Conservation (phyloP, 129 eudicot species). For the Heracleum sosnowskyi region DNA sequence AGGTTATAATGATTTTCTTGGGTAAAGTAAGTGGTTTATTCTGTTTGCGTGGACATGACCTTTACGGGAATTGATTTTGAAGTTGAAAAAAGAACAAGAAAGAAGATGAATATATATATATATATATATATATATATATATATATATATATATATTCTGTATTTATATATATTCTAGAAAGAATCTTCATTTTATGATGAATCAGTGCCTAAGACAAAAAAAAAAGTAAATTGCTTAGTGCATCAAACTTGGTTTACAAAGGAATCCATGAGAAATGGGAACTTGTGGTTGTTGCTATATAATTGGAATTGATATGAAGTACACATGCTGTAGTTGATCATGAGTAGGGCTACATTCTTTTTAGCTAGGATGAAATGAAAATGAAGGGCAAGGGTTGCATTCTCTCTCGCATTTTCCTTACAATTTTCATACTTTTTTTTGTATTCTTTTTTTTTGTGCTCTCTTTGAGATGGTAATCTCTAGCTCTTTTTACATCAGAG, state of each 20-base stretch:
- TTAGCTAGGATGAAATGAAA: background rate
- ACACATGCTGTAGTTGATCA: background rate
- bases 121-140: too few species aligned
- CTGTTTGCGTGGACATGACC: background rate
- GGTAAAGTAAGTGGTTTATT: background rate
- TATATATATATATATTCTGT: too few species aligned
- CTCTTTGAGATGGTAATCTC: background rate
- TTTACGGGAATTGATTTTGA: background rate
- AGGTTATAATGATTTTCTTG: constrained; percentile 15
- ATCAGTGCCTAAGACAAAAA: background rate
- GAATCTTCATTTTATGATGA: background rate
- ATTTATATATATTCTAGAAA: too few species aligned
- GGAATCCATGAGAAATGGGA: background rate
- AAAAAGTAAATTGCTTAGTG: background rate
- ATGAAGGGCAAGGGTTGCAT: background rate
- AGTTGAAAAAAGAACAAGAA: background rate
- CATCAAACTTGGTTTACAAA: constrained; percentile 1
- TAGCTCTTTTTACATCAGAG: background rate
- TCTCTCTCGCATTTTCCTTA: background rate
- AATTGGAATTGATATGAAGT: background rate
- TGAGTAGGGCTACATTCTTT: background rate
- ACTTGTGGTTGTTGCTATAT: background rate
- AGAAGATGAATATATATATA: background rate
- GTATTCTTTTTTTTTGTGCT: too few species aligned
- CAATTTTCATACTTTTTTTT: background rate